Evolutionary conservation across 805 yeast species (phyloP).

Genomic region (Barnettozyma vustinii): DNA sequence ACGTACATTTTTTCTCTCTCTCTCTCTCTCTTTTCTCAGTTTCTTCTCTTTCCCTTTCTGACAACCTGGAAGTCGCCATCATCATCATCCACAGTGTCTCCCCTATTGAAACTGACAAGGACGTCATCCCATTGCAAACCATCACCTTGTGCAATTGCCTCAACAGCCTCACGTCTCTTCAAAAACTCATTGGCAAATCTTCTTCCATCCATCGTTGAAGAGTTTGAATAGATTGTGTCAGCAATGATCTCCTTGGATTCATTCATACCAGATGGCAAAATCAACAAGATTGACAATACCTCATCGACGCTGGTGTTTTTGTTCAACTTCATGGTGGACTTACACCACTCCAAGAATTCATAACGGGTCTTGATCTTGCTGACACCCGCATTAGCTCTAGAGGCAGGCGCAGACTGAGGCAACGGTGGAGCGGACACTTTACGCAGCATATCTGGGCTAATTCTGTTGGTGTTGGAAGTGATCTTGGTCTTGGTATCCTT

Average conservation of each 20-base stretch:
- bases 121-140: slow-evolving; percentile 73
- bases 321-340: slow-evolving; percentile 60
- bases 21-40: too few species aligned
- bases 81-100: slow-evolving; percentile 30
- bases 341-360: slow-evolving; percentile 70
- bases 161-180: slow-evolving; percentile 71
- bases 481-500: not conserved
- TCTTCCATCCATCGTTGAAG: slow-evolving; percentile 90
- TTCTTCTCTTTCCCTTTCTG: slow-evolving; percentile 50
- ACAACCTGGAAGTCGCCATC: slow-evolving; percentile 64
- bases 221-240: slow-evolving; percentile 84
- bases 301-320: slow-evolving; percentile 74
- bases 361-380: slow-evolving; percentile 37
- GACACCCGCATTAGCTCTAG: slow-evolving; percentile 11
- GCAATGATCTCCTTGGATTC: slow-evolving; percentile 84
- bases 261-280: slow-evolving; percentile 59
- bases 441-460: slow-evolving; percentile 32
- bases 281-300: slow-evolving; percentile 70
- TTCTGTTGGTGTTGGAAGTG: slow-evolving; percentile 11
- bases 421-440: slow-evolving; percentile 30
- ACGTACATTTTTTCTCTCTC: not conserved
- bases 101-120: slow-evolving; percentile 25
- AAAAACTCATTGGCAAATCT: slow-evolving; percentile 88
- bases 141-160: slow-evolving; percentile 38
- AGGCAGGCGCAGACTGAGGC: slow-evolving; percentile 8